Evolutionary conservation across 768 basidiomycete species (phyloP), one percentile per base, ranked within the genome.

Genomic region (Leccinum longicurvipes): DNA sequence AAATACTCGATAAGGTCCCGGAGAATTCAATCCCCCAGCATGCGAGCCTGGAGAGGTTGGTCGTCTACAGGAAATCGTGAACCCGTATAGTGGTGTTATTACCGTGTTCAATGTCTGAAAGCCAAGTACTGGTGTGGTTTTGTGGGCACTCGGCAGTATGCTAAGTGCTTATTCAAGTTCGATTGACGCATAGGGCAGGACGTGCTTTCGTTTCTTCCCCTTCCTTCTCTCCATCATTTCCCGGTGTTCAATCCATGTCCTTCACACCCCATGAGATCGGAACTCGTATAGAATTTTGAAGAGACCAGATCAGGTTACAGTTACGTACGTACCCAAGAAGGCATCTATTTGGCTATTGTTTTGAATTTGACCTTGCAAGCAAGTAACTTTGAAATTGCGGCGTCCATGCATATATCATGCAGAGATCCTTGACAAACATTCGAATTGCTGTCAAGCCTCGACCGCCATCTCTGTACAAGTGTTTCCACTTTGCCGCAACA

Each of bases 201-300:
- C 57, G 21, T 31, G 17, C 53, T 24, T 41, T 56, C 23, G 50
- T 51, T 51, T 53, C 52, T 53, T 47, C 45, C 44, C 50, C n/a
- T 29, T 42, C 19, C 34, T 46, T 46, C 47, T 53, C 19, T 53
- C 39, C 45, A 45, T 44, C 55, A 11, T 51, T 36, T 17, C 24
- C 47, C 41, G 42, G 55, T 46, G 28, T 55, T 27, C n/a, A 55
- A 62, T 64, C 28, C 66, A 87, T 89, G 86, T 76, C 85, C 58
- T 72, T 78, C 57, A 74, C 81, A 53, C 78, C 85, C 56, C 82
- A 80, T 60, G 85, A 91, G 74, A 89, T 98, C 58, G 96, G 95
- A 34, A 98, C 95, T 19, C 84, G 98, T 72, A 86, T 98, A 61
- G 90, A n/a, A n/a, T n/a, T n/a, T n/a, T n/a, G n/a, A n/a, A n/a